Conservation (phyloP, 2,329 filamentous ascomycete species). For the Penicillium frequentans region DNA sequence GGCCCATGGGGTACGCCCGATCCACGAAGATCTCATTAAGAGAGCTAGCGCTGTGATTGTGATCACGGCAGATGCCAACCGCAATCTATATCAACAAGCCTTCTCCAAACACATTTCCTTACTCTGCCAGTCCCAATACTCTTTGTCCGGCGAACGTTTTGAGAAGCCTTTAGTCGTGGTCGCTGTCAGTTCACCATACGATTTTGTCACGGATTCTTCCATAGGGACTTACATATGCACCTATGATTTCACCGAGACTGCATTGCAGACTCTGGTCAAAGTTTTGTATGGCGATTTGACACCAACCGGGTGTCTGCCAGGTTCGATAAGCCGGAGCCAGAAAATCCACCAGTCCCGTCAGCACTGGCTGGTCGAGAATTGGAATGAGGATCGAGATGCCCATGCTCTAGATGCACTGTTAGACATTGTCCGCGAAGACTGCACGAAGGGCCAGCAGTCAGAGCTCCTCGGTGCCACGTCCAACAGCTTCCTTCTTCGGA, state of each 20-base stretch:
- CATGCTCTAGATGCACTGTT: conserved; percentile 74
- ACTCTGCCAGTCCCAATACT: conserved; percentile 65
- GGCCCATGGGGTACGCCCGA: conserved; percentile 84
- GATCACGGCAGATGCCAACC: conserved; percentile 88
- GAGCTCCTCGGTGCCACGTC: conserved; percentile 69
- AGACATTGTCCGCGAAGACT: conserved; percentile 63
- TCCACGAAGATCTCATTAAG: conserved; percentile 90
- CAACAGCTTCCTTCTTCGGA: conserved; percentile 72
- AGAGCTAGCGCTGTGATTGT: conserved; percentile 85
- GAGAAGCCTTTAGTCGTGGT: conserved; percentile 89
- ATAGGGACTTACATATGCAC: conserved; percentile 94
- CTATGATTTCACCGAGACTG: conserved; percentile 93
- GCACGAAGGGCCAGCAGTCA: conserved; percentile 63
- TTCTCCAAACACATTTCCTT: conserved; percentile 96
- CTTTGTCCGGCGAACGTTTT: conserved; percentile 41
- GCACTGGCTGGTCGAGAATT: conserved; percentile 91
- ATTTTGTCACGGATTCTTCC: conserved; percentile 88
- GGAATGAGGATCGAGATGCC: conserved; percentile 75
- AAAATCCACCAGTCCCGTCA: conserved; percentile 87
- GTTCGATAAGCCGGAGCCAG: conserved; percentile 81
- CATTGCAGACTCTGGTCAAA: conserved; percentile 79
- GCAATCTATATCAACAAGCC: conserved; percentile 88
- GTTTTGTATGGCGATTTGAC: conserved; percentile 75
- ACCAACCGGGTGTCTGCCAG: conserved; percentile 58
- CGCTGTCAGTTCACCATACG: conserved; percentile 91